Percentiles rank a stretch among this genome's conserved stretches.
phyloP scores from a whole-genome alignment of 345 rosid genomes.

The Euphorbia tirucalli region DNA sequence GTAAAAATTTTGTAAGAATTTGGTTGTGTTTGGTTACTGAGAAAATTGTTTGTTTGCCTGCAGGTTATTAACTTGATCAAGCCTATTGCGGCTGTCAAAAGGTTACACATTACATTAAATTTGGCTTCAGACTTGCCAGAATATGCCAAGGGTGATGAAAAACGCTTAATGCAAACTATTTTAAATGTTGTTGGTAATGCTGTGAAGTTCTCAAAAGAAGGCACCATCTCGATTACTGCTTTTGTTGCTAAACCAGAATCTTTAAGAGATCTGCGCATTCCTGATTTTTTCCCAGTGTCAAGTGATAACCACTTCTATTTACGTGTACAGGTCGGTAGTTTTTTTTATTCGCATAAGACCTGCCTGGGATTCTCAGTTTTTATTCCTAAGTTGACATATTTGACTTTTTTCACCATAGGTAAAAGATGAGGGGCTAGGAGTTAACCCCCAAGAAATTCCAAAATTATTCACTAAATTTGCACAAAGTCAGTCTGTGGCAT shows the following conservation, averaged over 20 bases:
- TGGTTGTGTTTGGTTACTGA: neutral
- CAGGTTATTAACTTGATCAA: conserved; percentile 87
- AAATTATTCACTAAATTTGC: conserved; percentile 88
- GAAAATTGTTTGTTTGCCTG: conserved; percentile 21
- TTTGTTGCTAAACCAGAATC: conserved; percentile 71
- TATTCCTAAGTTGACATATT: neutral
- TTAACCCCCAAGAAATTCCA: conserved; percentile 85
- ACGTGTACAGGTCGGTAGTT: conserved; percentile 84
- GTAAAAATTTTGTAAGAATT: neutral
- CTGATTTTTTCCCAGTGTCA: conserved; percentile 58
- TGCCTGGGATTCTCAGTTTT: neutral
- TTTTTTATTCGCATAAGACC: conserved; percentile 9
- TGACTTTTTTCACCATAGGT: conserved; percentile 49
- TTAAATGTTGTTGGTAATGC: conserved; percentile 93
- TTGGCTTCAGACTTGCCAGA: conserved; percentile 91
- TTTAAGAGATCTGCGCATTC: conserved; percentile 56
- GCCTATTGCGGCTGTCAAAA: conserved; percentile 90
- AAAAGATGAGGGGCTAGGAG: conserved; percentile 83
- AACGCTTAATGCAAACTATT: conserved; percentile 80
- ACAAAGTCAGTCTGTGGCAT: conserved; percentile 60
- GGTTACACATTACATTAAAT: conserved; percentile 58
- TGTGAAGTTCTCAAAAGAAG: conserved; percentile 92
- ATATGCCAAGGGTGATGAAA: conserved; percentile 82
- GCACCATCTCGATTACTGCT: conserved; percentile 65
- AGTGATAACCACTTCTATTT: conserved; percentile 78